These are phyloP conservation scores for Parathielavia hyrcaniae DNA, from an alignment of 495 filamentous ascomycete genomes.

Conservation along the genomic window DNA sequence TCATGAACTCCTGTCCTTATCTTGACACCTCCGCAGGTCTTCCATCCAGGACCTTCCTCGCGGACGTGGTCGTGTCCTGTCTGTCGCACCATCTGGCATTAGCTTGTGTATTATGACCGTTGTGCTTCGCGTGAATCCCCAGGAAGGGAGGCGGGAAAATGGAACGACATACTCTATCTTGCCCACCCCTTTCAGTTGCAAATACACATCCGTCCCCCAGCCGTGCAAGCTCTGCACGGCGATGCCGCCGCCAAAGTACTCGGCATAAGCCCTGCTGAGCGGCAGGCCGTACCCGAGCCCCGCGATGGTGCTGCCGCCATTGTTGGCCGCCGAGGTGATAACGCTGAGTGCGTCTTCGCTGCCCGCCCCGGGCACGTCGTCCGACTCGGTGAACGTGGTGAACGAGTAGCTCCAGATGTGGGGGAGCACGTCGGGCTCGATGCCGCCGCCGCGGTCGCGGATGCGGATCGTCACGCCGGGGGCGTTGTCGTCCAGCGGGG, in stretches of 20 bases:
- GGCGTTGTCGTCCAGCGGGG: constrained; percentile 54
- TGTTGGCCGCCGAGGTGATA: constrained; percentile 57
- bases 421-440: constrained; percentile 69
- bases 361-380: constrained; percentile 38
- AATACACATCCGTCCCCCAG: constrained; percentile 66
- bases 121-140: not conserved
- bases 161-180: constrained; percentile 41
- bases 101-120: not conserved
- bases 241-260: constrained; percentile 98
- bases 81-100: not conserved
- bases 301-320: constrained; percentile 70
- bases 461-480: constrained; percentile 94
- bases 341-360: constrained; percentile 60
- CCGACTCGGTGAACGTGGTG: constrained; percentile 78
- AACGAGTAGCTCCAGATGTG: constrained; percentile 96
- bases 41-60: not conserved
- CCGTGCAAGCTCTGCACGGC: constrained; percentile 89
- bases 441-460: constrained; percentile 89
- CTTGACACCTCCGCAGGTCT: not conserved
- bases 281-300: constrained; percentile 91
- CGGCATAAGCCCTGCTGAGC: constrained; percentile 86
- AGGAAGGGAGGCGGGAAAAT: not conserved
- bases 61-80: not conserved
- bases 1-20: too few relatives aligned
- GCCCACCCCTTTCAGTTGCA: constrained; percentile 79